Base-by-base conservation (phyloP, 495 filamentous ascomycete genomes). In the Filosporella fistucella region DNA sequence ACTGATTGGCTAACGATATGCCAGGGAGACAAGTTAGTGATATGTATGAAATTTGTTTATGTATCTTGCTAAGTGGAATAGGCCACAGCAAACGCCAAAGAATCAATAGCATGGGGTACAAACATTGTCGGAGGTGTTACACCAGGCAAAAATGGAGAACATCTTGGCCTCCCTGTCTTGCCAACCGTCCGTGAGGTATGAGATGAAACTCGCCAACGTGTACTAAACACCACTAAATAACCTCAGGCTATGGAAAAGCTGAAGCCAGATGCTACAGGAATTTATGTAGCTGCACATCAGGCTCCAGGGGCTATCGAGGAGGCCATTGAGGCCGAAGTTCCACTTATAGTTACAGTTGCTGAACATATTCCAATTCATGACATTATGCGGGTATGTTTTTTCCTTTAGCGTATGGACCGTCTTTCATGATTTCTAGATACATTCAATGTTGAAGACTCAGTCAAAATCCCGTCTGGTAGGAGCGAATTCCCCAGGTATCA, bases 351-450 rank as follows among this genome's bases (percentile, higher is more conserved):
- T 4, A 86, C 88, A 9, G 90, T 96, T 33, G 90, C 90, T 1
- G 90, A 96, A 62, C 90, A 95, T 62, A 88, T 95, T 42, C 89
- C 90, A 5, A 63, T 94, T 28, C 88, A 94, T 66, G 87, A 95
- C 58, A 84, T 95, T 45, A 71, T 93, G 42, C 72, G 85, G 53
- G 89, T 89, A 70, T 52, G 77, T 46, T 35, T 20, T 16, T 14
- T 25, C 11, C 24, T 29, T 11, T 28, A 16, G 4, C 4, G 13
- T 12, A 21, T 17, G 1, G 17, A 26, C 9, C 11, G 8, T 22
- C 34, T 25, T 7, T 47, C 56, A 37, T 57, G 17, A 32, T 32
- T 4, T 2, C 29, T 46, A 72, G 68, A 81, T 94, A 38, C 80
- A 87, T 45, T 84, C 80, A 1, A 87, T 95, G 24, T 71, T 95